Base-by-base conservation (phyloP, 768 basidiomycete genomes). In the Lactarius tabidus region DNA sequence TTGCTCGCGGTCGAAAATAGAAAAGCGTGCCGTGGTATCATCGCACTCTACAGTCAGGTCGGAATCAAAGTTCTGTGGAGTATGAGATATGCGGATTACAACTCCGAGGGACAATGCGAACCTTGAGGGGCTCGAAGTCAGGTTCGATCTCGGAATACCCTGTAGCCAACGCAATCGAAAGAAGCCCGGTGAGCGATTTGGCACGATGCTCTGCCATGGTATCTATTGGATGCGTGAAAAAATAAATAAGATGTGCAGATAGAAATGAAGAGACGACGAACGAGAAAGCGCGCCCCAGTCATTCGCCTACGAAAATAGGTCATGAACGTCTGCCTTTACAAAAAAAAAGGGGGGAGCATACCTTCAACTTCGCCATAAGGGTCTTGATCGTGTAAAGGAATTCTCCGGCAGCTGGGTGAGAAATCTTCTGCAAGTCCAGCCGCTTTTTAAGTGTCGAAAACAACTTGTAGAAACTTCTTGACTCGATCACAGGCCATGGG, bases 251-350 rank as follows among this genome's bases (percentile, higher is more conserved):
- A 17, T 0, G 17, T 33, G 29, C 20, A 14, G 8, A 1, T 26
- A 17, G 23, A 36, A 59, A 41, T 6, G 1, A 60, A 55, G 26
- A 5, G 6, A 73, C 1, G 6, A 74, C 84, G 57, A 70, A 87
- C 86, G 84, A 55, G 85, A 86, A 59, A 87, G 75, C 0, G 85
- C 78, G n/a, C 84, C 83, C 85, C 86, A 87, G 63, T 87, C 86
- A 52, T 86, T 85, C 1, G 82, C 79, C 85, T 86, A 57, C 10
- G 18, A 41, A 8, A 2, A 36, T 35, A 12, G 4, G 3, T 29
- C 57, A 20, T 29, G 38, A 14, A 6, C 10, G 9, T 14, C n/a
- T 0, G 6, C 3, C 2, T 6, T 28, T 18, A 38, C 15, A 18
- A n/a, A 35, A 48, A 12, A 38, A 18, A 5, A 1, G 39, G 14